A percentile compares a stretch with the other conserved stretches of the same genome.
phyloP scores from a whole-genome alignment of 352 stramenopile genomes.

The Plasmopara viticola region DNA sequence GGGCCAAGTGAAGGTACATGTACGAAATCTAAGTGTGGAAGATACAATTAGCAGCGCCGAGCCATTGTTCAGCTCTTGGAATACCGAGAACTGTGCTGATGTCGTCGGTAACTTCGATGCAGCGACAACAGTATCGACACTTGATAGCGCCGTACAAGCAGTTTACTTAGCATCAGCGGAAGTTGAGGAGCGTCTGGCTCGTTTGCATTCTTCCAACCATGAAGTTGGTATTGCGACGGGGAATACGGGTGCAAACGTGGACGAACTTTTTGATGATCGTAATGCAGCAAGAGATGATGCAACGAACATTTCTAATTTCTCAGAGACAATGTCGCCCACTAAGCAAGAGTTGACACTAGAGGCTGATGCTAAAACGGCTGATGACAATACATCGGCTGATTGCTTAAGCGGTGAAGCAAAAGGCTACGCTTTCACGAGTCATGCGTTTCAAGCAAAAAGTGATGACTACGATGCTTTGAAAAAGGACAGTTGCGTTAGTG shows the following conservation, averaged over 20 bases:
- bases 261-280: neutral
- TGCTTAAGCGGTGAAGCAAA: neutral
- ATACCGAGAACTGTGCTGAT: neutral
- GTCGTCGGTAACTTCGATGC: neutral
- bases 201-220: neutral
- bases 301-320: neutral
- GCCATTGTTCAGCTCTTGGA: neutral
- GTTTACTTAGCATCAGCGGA: neutral
- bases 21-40: conserved; percentile 5
- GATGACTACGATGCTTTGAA: neutral
- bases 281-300: neutral
- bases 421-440: neutral
- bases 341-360: neutral
- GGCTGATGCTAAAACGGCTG: neutral
- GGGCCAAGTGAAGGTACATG: conserved; percentile 25
- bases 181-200: conserved; percentile 1
- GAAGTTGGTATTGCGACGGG: neutral
- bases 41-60: neutral
- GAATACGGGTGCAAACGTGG: neutral
- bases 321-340: neutral
- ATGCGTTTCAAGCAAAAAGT: neutral
- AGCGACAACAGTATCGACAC: neutral
- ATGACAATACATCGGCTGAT: neutral
- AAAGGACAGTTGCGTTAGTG: neutral
- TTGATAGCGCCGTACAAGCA: neutral